Conservation (phyloP, 2,329 filamentous ascomycete genomes). For the Zymoseptoria pseudotritici region DNA sequence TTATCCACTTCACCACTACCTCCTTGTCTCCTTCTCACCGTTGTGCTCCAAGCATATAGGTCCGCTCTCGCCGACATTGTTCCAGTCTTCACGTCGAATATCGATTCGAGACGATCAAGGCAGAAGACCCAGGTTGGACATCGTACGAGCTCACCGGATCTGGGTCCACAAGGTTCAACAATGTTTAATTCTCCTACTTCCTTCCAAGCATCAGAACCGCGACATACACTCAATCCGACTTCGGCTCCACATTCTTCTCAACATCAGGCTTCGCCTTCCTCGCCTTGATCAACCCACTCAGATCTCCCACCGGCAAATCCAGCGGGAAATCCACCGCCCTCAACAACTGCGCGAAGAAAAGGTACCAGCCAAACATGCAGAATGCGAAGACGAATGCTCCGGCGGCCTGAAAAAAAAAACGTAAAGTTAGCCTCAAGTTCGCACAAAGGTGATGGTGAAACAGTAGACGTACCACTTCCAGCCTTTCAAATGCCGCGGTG, state of each 20-base stretch:
- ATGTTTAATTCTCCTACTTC: neutral
- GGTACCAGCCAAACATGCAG: slow-evolving; percentile 14
- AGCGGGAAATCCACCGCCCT: slow-evolving; percentile 7
- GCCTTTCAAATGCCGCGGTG: slow-evolving; percentile 9
- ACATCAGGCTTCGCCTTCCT: neutral
- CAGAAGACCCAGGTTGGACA: too few species aligned
- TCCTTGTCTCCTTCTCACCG: too few species aligned
- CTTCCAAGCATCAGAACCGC: neutral
- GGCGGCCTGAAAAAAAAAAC: slow-evolving; percentile 6
- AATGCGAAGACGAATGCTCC: slow-evolving; percentile 12
- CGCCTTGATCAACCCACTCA: slow-evolving; percentile 4
- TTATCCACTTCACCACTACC: too few species aligned
- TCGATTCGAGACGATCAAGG: too few species aligned
- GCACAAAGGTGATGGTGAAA: neutral
- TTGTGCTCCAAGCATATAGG: too few species aligned
- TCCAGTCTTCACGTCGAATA: too few species aligned
- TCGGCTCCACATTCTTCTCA: neutral
- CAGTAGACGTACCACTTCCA: slow-evolving; percentile 10
- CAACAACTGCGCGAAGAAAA: slow-evolving; percentile 11
- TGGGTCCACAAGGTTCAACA: neutral
- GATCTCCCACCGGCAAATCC: slow-evolving; percentile 13
- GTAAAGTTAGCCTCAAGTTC: too few species aligned
- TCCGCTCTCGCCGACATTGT: too few species aligned
- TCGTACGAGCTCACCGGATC: too few species aligned
- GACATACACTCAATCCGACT: neutral